Base-by-base conservation (phyloP, 2,329 filamentous ascomycete species). In the Aspergillus sp. region DNA sequence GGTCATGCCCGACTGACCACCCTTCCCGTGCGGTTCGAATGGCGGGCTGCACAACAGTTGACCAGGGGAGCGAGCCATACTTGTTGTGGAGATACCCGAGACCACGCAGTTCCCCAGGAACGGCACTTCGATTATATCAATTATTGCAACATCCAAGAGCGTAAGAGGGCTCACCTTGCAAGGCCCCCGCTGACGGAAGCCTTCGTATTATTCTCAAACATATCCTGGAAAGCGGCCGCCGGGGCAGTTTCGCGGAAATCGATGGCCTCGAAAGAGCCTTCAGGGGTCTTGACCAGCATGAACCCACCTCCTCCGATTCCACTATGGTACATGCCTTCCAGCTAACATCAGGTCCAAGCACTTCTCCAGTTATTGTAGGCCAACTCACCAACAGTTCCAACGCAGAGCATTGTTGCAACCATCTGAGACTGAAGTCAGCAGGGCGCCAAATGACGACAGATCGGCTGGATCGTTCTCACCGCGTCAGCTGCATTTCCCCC, bases 261-360 rank as follows among this genome's bases (percentile, higher is more conserved):
- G 66, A 98, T 87, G 60, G 88, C 88, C 71, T 96, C 92, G 71
- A 93, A 96, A 17, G 81, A 81, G n/a, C 92, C 92, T 60, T 91
- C 81, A 15, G 85, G 78, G 36, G 86, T 83, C 51, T 91, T 87
- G 5, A 96, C 85, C 5, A 96, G 82, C 83, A 92, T 90, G 77
- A 98, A 98, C 2, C 94, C 94, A 42, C 94, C 94, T 6, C 94
- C 94, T 19, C 91, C 93, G 61, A 97, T 89, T 15, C 94, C 93
- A 42, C 78, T 82, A 73, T 93, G 90, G 67, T 91, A 90, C 86
- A 90, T 90, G 58, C 84, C 81, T 82, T n/a, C 17, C 21, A 8
- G 8, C 21, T 2, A 21, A 41, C 7, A 7, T 53, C 23, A 54
- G 27, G 10, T 36, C n/a, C 21, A 51, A 21, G 30, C 13, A 25